A percentile compares a stretch with the other conserved stretches of the same genome.
These are phyloP conservation scores for Pseudozyma flocculosa DNA, from an alignment of 1,284 basidiomycete species.

Conservation along the genomic window DNA sequence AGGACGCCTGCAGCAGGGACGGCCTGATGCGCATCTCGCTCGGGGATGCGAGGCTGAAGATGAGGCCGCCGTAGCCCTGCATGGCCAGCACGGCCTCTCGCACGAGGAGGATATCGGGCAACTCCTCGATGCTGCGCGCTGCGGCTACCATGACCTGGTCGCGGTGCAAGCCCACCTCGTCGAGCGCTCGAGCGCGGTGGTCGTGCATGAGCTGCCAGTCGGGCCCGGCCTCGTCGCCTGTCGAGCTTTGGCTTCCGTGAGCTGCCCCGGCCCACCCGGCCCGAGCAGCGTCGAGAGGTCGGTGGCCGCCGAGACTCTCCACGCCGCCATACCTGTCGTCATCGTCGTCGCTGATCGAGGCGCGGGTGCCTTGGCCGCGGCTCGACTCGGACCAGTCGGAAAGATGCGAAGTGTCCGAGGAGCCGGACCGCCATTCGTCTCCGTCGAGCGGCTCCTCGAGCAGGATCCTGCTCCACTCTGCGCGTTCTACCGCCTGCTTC, in stretches of 20 bases:
- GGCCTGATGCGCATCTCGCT: neutral
- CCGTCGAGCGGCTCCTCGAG: conserved; percentile 25
- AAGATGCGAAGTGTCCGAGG: conserved; percentile 12
- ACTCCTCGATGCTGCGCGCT: neutral
- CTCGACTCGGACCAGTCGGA: conserved; percentile 20
- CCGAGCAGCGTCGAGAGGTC: too few species aligned
- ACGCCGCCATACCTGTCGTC: too few species aligned
- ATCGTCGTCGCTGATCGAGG: conserved; percentile 4
- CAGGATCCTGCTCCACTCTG: conserved; percentile 28
- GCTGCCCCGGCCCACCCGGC: too few species aligned
- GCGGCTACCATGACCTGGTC: neutral
- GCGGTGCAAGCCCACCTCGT: neutral
- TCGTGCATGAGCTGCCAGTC: neutral
- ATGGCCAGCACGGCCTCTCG: conserved; percentile 18
- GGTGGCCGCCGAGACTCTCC: too few species aligned
- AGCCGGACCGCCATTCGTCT: conserved; percentile 11
- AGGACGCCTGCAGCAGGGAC: neutral
- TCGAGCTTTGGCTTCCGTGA: too few species aligned
- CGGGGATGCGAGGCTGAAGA: conserved; percentile 3
- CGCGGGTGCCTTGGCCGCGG: conserved; percentile 8
- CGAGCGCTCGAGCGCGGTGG: conserved; percentile 1
- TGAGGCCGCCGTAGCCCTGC: conserved; percentile 8
- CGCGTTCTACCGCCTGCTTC: conserved; percentile 14
- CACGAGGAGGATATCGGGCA: conserved; percentile 18
- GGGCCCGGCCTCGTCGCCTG: too few species aligned